These are phyloP conservation scores for Plasmopara muralis DNA, from an alignment of 352 stramenopile species.

Conservation along the genomic window DNA sequence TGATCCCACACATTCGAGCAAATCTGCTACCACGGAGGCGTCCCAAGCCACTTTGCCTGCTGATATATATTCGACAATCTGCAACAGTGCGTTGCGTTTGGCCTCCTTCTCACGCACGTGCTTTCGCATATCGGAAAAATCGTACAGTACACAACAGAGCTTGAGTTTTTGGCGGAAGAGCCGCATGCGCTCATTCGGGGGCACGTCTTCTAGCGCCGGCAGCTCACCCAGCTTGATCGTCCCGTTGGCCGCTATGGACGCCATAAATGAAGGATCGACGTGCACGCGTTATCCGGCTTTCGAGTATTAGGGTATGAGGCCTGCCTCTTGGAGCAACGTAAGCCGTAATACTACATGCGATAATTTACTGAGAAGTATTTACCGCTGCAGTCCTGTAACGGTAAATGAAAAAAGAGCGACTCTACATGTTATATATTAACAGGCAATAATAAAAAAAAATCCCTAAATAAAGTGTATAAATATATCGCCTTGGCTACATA, in stretches of 20 bases:
- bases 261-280: constrained; percentile 18
- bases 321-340: not conserved
- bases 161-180: constrained; percentile 64
- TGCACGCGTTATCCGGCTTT: constrained; percentile 10
- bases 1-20: constrained; percentile 61
- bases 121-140: constrained; percentile 53
- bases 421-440: no score
- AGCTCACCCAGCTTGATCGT: constrained; percentile 45
- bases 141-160: constrained; percentile 50
- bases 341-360: not conserved
- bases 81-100: constrained; percentile 95
- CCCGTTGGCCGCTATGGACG: constrained; percentile 23
- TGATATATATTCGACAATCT: constrained; percentile 97
- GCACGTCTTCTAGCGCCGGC: constrained; percentile 47
- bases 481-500: no score
- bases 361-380: not conserved
- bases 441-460: no score
- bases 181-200: constrained; percentile 45
- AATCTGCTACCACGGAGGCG: constrained; percentile 38
- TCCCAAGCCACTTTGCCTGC: constrained; percentile 62
- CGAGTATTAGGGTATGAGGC: constrained; percentile 7
- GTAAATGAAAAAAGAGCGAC: no score
- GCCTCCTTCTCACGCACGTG: constrained; percentile 60
- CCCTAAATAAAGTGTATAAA: no score
- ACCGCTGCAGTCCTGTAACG: no score